These are phyloP conservation scores for Dactylellina cionopaga DNA, from an alignment of 2,329 filamentous ascomycete genomes.

Conservation along the genomic window DNA sequence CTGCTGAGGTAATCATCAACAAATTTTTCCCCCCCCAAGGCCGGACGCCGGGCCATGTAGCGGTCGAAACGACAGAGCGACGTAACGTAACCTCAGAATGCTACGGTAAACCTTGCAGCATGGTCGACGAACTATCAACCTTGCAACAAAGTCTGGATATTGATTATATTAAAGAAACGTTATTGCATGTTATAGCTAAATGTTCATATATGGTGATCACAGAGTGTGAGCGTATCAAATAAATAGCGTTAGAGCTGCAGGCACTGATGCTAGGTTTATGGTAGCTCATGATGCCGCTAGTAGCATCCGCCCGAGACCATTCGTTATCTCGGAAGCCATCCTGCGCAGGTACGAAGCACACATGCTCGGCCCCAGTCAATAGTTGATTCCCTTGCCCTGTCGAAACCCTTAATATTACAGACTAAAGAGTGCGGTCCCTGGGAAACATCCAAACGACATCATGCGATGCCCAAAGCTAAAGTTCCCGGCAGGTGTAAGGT, in stretches of 20 bases:
- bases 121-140: not conserved
- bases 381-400: slow-evolving; percentile 30
- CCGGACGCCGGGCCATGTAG: slow-evolving; percentile 11
- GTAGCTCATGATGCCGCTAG: slow-evolving; percentile 5
- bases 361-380: too few species aligned
- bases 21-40: slow-evolving; percentile 11
- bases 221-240: slow-evolving; percentile 13
- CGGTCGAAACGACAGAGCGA: slow-evolving; percentile 11
- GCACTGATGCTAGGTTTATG: slow-evolving; percentile 1
- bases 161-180: not conserved
- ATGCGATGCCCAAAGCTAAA: not conserved
- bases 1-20: slow-evolving; percentile 28
- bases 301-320: slow-evolving; percentile 33
- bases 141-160: not conserved
- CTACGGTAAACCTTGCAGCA: slow-evolving; percentile 25
- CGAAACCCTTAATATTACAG: slow-evolving; percentile 22
- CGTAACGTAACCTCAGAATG: slow-evolving; percentile 48
- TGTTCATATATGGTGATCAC: slow-evolving; percentile 6
- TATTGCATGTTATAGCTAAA: not conserved
- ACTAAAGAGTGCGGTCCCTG: not conserved
- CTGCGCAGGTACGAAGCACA: slow-evolving; percentile 2
- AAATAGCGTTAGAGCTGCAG: slow-evolving; percentile 13
- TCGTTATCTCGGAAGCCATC: slow-evolving; percentile 8
- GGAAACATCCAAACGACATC: not conserved
- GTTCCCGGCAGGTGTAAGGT: not conserved